phyloP scores from a whole-genome alignment of 2,329 filamentous ascomycete species.

The Aspergillus sp. region DNA sequence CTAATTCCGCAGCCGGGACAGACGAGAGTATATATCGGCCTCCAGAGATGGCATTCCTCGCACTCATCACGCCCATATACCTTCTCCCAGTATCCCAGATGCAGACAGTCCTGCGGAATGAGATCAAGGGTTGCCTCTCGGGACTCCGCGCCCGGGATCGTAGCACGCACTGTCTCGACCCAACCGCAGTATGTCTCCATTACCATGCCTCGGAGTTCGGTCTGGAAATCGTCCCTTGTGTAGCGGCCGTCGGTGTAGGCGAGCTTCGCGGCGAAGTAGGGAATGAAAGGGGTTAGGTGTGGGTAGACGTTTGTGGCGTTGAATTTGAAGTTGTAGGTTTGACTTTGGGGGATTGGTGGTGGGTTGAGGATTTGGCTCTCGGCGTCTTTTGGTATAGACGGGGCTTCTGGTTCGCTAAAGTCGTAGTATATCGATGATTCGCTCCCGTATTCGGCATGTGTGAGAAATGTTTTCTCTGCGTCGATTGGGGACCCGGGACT shows the following conservation, averaged over 20 bases:
- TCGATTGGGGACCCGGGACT: background rate
- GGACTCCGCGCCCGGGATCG: constrained; percentile 22
- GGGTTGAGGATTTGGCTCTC: background rate
- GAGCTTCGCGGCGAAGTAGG: constrained; percentile 33
- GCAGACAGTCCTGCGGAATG: constrained; percentile 24
- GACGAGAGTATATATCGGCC: constrained; percentile 33
- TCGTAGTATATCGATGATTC: constrained; percentile 17
- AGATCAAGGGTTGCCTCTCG: background rate
- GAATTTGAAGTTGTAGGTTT: constrained; percentile 1
- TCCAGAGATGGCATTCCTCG: constrained; percentile 32
- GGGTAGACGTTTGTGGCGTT: constrained; percentile 3
- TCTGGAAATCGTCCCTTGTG: constrained; percentile 28
- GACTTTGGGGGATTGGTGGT: background rate
- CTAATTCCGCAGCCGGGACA: constrained; percentile 35
- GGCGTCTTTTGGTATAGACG: background rate
- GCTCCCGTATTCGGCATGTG: background rate
- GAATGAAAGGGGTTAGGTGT: constrained; percentile 26
- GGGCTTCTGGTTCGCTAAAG: constrained; percentile 7
- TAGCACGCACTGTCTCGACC: constrained; percentile 28
- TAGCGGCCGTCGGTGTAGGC: constrained; percentile 27
- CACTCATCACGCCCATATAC: constrained; percentile 28
- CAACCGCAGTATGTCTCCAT: constrained; percentile 34
- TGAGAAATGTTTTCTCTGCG: background rate
- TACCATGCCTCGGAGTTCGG: constrained; percentile 34
- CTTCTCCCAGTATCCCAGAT: constrained; percentile 36